Percentiles rank a stretch among this genome's conserved stretches.
Conservation (phyloP, 2,329 filamentous ascomycete species). For the Hymenoscyphus linearis region DNA sequence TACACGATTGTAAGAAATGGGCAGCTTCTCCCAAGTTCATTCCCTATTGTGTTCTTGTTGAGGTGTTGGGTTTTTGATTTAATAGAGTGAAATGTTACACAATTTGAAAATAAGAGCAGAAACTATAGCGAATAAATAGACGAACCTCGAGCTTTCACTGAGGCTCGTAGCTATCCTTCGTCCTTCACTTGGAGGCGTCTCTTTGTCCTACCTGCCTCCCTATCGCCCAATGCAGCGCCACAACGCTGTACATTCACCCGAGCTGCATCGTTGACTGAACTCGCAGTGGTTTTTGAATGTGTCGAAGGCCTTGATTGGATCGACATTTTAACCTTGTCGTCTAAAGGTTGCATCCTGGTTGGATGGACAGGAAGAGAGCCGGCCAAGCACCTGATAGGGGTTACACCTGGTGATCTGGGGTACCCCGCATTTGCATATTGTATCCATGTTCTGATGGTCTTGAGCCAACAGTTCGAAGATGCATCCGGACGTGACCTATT, state of each 20-base stretch:
- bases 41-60: not conserved
- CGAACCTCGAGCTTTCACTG: not conserved
- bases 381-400: not conserved
- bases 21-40: not conserved
- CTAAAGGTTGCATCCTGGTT: not conserved
- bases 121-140: not conserved
- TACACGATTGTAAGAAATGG: not conserved
- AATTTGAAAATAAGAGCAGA: not conserved
- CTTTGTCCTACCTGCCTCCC: not conserved
- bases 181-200: not conserved
- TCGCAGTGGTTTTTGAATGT: not conserved
- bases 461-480: not conserved
- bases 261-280: not conserved
- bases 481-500: not conserved
- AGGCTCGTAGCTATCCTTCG: not conserved
- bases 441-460: not conserved
- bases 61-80: not conserved
- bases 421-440: conserved; percentile 1
- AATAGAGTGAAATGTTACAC: not conserved
- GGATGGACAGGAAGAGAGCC: not conserved
- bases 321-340: not conserved
- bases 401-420: not conserved
- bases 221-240: not conserved
- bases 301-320: not conserved
- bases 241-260: not conserved